Evolutionary conservation across 2,329 filamentous ascomycete genomes (phyloP).

Genomic region (Hypoxylon sp.): DNA sequence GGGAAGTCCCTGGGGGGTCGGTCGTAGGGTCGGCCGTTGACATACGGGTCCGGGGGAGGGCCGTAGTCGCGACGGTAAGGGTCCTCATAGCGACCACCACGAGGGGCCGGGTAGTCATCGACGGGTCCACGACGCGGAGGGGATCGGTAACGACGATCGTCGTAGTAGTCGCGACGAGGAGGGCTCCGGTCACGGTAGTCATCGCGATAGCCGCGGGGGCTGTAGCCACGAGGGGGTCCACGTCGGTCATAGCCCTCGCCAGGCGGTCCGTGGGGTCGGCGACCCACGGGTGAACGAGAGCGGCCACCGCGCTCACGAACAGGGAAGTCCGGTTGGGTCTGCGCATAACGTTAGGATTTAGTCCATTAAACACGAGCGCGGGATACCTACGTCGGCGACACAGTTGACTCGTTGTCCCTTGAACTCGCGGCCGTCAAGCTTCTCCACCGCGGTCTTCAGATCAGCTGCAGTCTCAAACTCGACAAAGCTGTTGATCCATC

Average conservation of each 20-base stretch:
- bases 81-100: slow-evolving; percentile 76
- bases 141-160: slow-evolving; percentile 82
- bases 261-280: slow-evolving; percentile 72
- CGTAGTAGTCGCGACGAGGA: slow-evolving; percentile 86
- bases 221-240: slow-evolving; percentile 80
- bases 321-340: slow-evolving; percentile 83
- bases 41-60: slow-evolving; percentile 69
- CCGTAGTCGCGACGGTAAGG: slow-evolving; percentile 74
- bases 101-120: slow-evolving; percentile 78
- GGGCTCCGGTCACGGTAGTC: slow-evolving; percentile 90
- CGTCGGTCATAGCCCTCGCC: slow-evolving; percentile 85
- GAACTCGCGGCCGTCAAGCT: slow-evolving; percentile 92
- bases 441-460: slow-evolving; percentile 89
- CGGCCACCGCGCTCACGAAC: slow-evolving; percentile 73
- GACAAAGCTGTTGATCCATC: slow-evolving; percentile 74
- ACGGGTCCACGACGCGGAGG: slow-evolving; percentile 76
- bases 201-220: slow-evolving; percentile 74
- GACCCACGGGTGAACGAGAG: slow-evolving; percentile 76
- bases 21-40: slow-evolving; percentile 66
- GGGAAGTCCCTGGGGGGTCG: slow-evolving; percentile 61
- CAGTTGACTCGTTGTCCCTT: slow-evolving; percentile 89
- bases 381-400: slow-evolving; percentile 78
- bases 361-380: slow-evolving; percentile 26
- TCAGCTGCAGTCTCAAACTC: slow-evolving; percentile 96
- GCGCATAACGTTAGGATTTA: slow-evolving; percentile 40